Conservation (phyloP, 2,329 filamentous ascomycete genomes). For the Fusarium continuum region DNA sequence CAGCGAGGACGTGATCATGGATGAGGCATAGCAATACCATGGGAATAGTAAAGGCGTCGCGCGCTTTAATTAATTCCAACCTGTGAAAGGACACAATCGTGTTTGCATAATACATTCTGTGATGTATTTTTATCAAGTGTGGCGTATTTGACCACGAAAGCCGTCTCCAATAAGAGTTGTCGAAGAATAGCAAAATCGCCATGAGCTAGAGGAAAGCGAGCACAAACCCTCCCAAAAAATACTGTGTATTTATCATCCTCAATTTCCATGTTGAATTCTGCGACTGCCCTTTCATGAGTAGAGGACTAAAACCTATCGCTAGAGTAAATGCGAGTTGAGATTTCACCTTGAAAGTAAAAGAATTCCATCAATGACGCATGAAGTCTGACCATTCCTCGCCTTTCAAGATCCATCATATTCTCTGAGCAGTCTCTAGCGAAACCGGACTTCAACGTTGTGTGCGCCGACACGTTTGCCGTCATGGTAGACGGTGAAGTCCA, state of each 20-base stretch:
- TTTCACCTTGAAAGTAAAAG: background rate
- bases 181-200: too few species aligned
- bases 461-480: slow-evolving; percentile 22
- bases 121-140: background rate
- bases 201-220: too few species aligned
- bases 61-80: background rate
- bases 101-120: background rate
- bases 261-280: too few species aligned
- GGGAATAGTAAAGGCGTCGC: background rate
- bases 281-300: too few species aligned
- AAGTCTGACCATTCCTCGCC: too few species aligned
- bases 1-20: slow-evolving; percentile 53
- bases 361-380: background rate
- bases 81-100: background rate
- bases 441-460: slow-evolving; percentile 34
- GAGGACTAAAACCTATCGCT: too few species aligned
- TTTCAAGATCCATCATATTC: background rate
- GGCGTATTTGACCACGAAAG: too few species aligned
- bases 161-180: too few species aligned
- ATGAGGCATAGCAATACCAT: slow-evolving; percentile 36
- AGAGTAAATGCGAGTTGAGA: too few species aligned
- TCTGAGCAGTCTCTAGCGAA: slow-evolving; percentile 6
- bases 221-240: too few species aligned
- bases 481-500: slow-evolving; percentile 37
- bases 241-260: too few species aligned